A percentile compares a stretch with the other conserved stretches of the same genome.
phyloP scores from a whole-genome alignment of 2,329 filamentous ascomycete genomes.

The Ceratocystis lukuohia region DNA sequence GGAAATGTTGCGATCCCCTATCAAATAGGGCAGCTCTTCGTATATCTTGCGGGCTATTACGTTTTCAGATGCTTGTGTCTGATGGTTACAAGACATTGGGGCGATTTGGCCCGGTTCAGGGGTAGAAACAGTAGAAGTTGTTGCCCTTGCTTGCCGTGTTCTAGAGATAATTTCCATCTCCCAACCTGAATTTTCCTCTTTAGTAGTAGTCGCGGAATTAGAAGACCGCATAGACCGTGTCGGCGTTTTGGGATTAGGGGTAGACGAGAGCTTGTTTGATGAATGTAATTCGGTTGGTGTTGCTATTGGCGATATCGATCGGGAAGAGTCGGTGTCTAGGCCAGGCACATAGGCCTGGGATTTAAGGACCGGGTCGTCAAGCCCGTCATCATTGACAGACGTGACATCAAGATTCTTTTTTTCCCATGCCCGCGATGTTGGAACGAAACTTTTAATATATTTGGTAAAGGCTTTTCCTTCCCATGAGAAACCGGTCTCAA shows the following conservation, averaged over 20 bases:
- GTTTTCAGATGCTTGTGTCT: background rate
- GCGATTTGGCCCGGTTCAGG: background rate
- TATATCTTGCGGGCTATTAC: constrained; percentile 5
- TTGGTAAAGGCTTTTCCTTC: constrained; percentile 34
- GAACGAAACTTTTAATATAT: constrained; percentile 30
- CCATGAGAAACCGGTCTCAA: constrained; percentile 33
- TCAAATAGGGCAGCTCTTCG: constrained; percentile 6
- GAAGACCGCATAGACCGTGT: background rate
- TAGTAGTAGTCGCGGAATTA: background rate
- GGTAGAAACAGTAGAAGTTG: background rate
- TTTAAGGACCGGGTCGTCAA: constrained; percentile 15
- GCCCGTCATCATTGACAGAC: constrained; percentile 23
- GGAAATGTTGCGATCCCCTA: background rate
- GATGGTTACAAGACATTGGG: background rate
- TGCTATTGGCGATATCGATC: background rate
- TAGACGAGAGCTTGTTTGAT: background rate
- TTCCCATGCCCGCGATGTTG: constrained; percentile 12
- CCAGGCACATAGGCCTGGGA: background rate
- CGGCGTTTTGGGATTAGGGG: background rate
- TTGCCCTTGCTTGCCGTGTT: background rate
- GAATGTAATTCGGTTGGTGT: background rate
- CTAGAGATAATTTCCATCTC: background rate
- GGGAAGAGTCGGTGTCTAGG: background rate
- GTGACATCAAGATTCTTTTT: constrained; percentile 21
- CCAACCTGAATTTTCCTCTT: background rate